phyloP scores from a whole-genome alignment of 176 grass and related monocot species.

The Zoysia japonica region DNA sequence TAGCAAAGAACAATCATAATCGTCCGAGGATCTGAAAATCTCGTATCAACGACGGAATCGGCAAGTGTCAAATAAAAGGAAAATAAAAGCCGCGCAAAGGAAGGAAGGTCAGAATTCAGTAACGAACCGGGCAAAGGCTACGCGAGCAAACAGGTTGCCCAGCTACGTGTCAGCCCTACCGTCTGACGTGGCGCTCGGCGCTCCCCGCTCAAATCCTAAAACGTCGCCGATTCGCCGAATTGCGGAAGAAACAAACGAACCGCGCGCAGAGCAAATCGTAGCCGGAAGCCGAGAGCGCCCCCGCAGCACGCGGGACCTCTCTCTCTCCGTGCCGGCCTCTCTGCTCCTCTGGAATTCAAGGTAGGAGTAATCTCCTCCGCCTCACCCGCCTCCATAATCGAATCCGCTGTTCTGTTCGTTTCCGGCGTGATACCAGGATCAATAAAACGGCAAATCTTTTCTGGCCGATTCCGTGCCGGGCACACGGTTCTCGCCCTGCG shows the following conservation, averaged over 20 bases:
- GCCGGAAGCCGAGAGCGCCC: not conserved
- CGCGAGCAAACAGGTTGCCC: slow-evolving; percentile 34
- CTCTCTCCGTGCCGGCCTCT: not conserved
- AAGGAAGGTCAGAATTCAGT: no score
- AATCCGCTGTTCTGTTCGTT: slow-evolving; percentile 30
- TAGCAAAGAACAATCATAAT: no score
- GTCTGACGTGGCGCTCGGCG: slow-evolving; percentile 50
- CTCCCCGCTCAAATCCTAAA: slow-evolving; percentile 46
- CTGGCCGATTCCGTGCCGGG: not conserved
- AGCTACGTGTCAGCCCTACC: slow-evolving; percentile 35
- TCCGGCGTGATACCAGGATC: not conserved
- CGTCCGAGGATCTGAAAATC: no score
- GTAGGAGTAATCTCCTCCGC: not conserved
- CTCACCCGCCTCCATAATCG: not conserved
- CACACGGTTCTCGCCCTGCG: not conserved
- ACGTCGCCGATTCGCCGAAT: slow-evolving; percentile 50
- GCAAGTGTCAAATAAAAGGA: not conserved
- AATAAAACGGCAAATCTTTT: not conserved
- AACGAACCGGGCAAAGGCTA: slow-evolving; percentile 33
- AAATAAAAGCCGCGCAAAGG: no score
- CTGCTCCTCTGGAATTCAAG: not conserved
- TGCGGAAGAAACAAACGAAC: not conserved
- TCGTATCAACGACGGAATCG: not conserved
- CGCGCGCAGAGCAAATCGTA: slow-evolving; percentile 5
- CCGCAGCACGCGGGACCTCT: not conserved